Base-by-base conservation (phyloP, 2,329 filamentous ascomycete genomes). In the Capronia coronata region DNA sequence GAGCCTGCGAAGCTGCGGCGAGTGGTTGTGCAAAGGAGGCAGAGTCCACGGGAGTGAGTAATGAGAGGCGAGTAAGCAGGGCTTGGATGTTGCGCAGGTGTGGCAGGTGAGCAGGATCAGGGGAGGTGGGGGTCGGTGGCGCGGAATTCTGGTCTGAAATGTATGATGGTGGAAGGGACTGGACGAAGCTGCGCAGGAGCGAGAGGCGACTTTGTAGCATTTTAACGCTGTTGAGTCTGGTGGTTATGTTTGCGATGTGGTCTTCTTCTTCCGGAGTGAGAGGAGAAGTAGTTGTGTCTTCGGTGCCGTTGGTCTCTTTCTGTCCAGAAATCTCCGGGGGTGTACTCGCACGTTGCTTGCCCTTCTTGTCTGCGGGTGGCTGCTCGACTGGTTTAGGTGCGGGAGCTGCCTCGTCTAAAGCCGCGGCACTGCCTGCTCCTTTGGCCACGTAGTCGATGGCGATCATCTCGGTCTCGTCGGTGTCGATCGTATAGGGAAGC, bases 381-480 rank as follows among this genome's bases (percentile, higher is more conserved):
- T 45, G 14, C 27, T 50, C 49, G 10, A 23, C 18, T 2, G 52
- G 18, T 18, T 27, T 25, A 4, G 44, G 10, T 2, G 21, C n/a
- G 43, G 59, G 34, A 25, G 80, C 19, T 21, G 46, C 29, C 16
- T 55, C 49, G 19, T 42, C 49, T 10, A 59, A 39, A 3, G 55
- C 80, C 9, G 85, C 82, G 19, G 89, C 90, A 62, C 87, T 91
- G 41, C 86, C 87, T 40, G 86, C 86, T 32, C 86, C 87, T 45
- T 84, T 83, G 0, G 91, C 90, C 16, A 98, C 85, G 58, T 90
- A 94, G 67, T 96, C 89, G 62, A 98, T 87, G 59, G 87, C 86
- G 58, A 98, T 97, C 89, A 96, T 96, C 68, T 98, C 93, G 1
- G 90, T 90, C 67, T 97, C 90, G 8, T 87, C 88, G 0, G 90